These are phyloP conservation scores for Alternaria gansuensis DNA, from an alignment of 2,329 filamentous ascomycete genomes.

Conservation along the genomic window DNA sequence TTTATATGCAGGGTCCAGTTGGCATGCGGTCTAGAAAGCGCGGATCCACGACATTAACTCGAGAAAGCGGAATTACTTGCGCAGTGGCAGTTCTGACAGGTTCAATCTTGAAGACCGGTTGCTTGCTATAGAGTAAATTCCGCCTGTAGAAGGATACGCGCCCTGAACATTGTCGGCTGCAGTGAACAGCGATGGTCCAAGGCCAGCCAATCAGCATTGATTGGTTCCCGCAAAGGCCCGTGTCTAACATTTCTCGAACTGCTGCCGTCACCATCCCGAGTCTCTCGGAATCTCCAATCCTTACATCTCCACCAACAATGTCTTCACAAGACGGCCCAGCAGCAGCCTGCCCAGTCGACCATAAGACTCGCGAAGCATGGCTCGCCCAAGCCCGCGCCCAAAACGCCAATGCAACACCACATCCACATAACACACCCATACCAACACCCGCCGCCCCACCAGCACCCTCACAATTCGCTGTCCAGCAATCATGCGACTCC, in stretches of 20 bases:
- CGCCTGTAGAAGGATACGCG: not conserved
- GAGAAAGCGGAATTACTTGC: not conserved
- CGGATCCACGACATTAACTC: slow-evolving; percentile 3
- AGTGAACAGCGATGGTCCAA: slow-evolving; percentile 22
- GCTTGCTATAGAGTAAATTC: not conserved
- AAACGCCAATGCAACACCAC: slow-evolving; percentile 32
- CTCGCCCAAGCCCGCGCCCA: slow-evolving; percentile 71
- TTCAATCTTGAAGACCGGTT: not conserved
- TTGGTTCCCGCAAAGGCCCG: slow-evolving; percentile 29
- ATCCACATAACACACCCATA: slow-evolving; percentile 30
- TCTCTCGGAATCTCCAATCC: slow-evolving; percentile 15
- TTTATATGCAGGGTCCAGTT: slow-evolving; percentile 46
- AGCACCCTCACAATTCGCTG: slow-evolving; percentile 25
- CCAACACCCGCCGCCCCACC: slow-evolving; percentile 34
- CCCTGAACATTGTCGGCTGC: slow-evolving; percentile 20
- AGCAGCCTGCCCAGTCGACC: slow-evolving; percentile 81
- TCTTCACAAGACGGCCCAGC: slow-evolving; percentile 46
- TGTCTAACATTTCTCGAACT: slow-evolving; percentile 38
- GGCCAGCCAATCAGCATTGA: slow-evolving; percentile 31
- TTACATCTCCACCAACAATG: slow-evolving; percentile 30
- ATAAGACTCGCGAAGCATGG: slow-evolving; percentile 88
- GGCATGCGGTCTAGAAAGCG: slow-evolving; percentile 18
- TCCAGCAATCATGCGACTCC: slow-evolving; percentile 52
- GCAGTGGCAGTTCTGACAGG: slow-evolving; percentile 3
- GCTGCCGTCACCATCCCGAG: slow-evolving; percentile 32